phyloP scores from a whole-genome alignment of 495 filamentous ascomycete species.

The Daldinia loculata region DNA sequence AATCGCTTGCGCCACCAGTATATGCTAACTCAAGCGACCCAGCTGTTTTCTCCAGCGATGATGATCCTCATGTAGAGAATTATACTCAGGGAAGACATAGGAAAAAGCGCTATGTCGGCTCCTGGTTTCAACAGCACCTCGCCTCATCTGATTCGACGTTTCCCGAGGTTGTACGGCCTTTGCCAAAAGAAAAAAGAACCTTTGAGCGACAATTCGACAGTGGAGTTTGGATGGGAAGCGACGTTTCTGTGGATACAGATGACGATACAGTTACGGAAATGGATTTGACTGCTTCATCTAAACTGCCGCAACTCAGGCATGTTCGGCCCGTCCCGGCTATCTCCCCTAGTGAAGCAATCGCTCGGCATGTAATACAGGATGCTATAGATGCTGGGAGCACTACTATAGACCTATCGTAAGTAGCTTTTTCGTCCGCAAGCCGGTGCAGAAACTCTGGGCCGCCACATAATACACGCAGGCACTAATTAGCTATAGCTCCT shows the following conservation, averaged over 20 bases:
- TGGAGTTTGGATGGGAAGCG: slow-evolving; percentile 83
- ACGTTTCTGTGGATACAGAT: slow-evolving; percentile 56
- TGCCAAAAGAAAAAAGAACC: slow-evolving; percentile 57
- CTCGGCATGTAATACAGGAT: slow-evolving; percentile 53
- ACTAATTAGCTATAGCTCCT: slow-evolving; percentile 44
- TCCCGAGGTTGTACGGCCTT: slow-evolving; percentile 44
- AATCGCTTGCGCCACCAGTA: slow-evolving; percentile 33
- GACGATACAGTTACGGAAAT: slow-evolving; percentile 43
- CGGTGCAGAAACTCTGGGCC: background rate
- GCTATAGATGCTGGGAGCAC: slow-evolving; percentile 70
- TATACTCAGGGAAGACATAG: slow-evolving; percentile 63
- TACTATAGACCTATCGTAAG: slow-evolving; percentile 72
- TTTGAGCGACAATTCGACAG: slow-evolving; percentile 77
- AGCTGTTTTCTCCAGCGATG: slow-evolving; percentile 80
- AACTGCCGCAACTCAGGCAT: slow-evolving; percentile 34
- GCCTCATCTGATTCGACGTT: slow-evolving; percentile 53
- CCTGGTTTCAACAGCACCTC: slow-evolving; percentile 73
- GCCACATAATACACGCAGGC: background rate
- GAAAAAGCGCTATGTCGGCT: slow-evolving; percentile 72
- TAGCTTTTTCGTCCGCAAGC: slow-evolving; percentile 14
- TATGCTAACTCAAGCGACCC: slow-evolving; percentile 71
- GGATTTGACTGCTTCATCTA: slow-evolving; percentile 33
- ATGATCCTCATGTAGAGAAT: slow-evolving; percentile 76
- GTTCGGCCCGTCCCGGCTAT: slow-evolving; percentile 24
- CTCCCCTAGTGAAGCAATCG: slow-evolving; percentile 46